Percentiles rank a stretch among this genome's conserved stretches.
phyloP scores from a whole-genome alignment of 2,329 filamentous ascomycete genomes.

The Colletotrichum sp. region DNA sequence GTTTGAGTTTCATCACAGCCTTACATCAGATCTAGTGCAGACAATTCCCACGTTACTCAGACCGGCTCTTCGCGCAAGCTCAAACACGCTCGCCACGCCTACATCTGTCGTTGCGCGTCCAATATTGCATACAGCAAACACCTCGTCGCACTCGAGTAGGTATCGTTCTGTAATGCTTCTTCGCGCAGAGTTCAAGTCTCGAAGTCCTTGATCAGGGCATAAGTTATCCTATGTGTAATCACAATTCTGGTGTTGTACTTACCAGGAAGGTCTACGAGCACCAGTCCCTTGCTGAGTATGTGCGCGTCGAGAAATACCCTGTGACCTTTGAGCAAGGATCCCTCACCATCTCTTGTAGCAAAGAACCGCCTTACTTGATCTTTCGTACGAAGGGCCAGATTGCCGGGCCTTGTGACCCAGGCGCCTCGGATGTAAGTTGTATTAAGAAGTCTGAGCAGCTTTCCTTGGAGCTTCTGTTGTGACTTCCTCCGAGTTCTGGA shows the following conservation, averaged over 20 bases:
- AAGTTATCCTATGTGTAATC: background rate
- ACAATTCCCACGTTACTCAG: conserved; percentile 47
- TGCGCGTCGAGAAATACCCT: conserved; percentile 49
- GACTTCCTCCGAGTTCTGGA: background rate
- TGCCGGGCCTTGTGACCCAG: conserved; percentile 21
- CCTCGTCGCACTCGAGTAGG: conserved; percentile 48
- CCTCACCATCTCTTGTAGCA: conserved; percentile 14
- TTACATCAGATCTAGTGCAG: conserved; percentile 46
- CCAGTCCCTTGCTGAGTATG: conserved; percentile 51
- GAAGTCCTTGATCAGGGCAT: conserved; percentile 38
- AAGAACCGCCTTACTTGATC: conserved; percentile 36
- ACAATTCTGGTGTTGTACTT: background rate
- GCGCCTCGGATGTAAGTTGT: conserved; percentile 40
- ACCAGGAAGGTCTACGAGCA: conserved; percentile 56
- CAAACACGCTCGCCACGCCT: conserved; percentile 44
- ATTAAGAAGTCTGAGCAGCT: conserved; percentile 38
- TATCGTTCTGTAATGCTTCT: conserved; percentile 49
- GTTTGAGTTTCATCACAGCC: background rate
- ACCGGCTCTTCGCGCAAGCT: conserved; percentile 39
- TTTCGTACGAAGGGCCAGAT: conserved; percentile 51
- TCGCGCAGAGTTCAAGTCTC: conserved; percentile 50
- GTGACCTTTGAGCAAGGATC: rapidly evolving
- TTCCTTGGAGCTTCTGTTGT: conserved; percentile 9
- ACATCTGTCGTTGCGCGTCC: conserved; percentile 45
- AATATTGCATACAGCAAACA: conserved; percentile 48